phyloP scores from a whole-genome alignment of 2,329 filamentous ascomycete species.

The Ceratocystis destructans region DNA sequence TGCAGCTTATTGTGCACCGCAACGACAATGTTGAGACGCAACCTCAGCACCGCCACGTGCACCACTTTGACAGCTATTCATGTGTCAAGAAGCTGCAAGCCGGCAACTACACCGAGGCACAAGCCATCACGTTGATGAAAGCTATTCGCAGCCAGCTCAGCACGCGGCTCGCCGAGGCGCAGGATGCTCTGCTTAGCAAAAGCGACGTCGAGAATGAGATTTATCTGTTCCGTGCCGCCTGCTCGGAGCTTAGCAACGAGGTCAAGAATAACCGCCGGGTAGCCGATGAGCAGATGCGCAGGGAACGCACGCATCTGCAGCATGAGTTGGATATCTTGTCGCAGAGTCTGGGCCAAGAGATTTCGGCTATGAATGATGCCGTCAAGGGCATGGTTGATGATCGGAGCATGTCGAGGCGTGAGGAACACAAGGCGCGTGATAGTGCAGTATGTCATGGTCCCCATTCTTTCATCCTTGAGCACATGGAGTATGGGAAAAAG shows the following conservation, averaged over 20 bases:
- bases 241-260: constrained; percentile 79
- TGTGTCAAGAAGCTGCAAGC: constrained; percentile 66
- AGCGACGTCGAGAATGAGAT: constrained; percentile 85
- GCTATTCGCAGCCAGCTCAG: constrained; percentile 65
- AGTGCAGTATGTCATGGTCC: constrained; percentile 45
- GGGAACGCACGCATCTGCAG: constrained; percentile 73
- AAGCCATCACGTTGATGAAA: constrained; percentile 85
- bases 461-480: not conserved
- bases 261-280: constrained; percentile 63
- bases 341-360: constrained; percentile 74
- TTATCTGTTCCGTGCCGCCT: constrained; percentile 88
- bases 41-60: constrained; percentile 44
- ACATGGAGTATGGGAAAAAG: not conserved
- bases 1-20: constrained; percentile 11
- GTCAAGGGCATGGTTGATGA: constrained; percentile 96
- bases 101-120: constrained; percentile 57
- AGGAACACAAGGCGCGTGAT: constrained; percentile 76
- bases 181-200: constrained; percentile 70
- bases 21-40: not conserved
- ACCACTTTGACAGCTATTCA: constrained; percentile 92
- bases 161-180: constrained; percentile 67
- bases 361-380: constrained; percentile 69
- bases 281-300: constrained; percentile 67
- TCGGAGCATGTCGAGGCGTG: constrained; percentile 77
- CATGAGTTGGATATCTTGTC: constrained; percentile 89